Conservation (phyloP, 2,329 filamentous ascomycete species). For the Aspergillus caelatus region DNA sequence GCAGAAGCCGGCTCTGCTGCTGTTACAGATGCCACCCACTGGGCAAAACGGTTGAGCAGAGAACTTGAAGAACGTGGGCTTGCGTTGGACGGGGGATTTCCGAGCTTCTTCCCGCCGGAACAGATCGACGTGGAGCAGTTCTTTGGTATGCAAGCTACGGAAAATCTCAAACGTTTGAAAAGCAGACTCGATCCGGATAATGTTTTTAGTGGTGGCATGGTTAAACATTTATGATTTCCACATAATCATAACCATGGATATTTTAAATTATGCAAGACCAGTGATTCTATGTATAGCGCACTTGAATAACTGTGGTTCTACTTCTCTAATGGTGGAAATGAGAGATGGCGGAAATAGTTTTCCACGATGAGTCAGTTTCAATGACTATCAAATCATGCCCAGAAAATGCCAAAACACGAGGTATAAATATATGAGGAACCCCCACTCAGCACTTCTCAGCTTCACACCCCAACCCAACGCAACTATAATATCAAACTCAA, state of each 20-base stretch:
- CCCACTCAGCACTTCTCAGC: not conserved
- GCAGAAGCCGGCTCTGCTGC: too few relatives aligned
- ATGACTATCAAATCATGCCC: not conserved
- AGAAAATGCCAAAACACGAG: not conserved
- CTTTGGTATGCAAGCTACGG: not conserved
- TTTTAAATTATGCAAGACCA: not conserved
- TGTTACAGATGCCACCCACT: not conserved
- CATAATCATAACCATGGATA: not conserved
- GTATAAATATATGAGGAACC: not conserved
- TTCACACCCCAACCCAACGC: not conserved
- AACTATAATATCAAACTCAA: not conserved
- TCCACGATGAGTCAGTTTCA: not conserved
- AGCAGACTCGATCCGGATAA: too few relatives aligned
- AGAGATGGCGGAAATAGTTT: not conserved
- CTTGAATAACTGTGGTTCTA: not conserved
- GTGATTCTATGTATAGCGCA: not conserved
- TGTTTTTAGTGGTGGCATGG: constrained; percentile 1
- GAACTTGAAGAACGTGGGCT: not conserved
- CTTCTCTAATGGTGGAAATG: not conserved
- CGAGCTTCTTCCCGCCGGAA: constrained; percentile 1
- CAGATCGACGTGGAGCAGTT: not conserved
- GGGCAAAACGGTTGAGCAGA: not conserved
- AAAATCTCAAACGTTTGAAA: too few relatives aligned
- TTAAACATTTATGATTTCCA: not conserved
- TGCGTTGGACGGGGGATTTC: constrained; percentile 1